A percentile compares a stretch with the other conserved stretches of the same genome.
Conservation (phyloP, 257 asterid species). For the Solanum appendiculatum region DNA sequence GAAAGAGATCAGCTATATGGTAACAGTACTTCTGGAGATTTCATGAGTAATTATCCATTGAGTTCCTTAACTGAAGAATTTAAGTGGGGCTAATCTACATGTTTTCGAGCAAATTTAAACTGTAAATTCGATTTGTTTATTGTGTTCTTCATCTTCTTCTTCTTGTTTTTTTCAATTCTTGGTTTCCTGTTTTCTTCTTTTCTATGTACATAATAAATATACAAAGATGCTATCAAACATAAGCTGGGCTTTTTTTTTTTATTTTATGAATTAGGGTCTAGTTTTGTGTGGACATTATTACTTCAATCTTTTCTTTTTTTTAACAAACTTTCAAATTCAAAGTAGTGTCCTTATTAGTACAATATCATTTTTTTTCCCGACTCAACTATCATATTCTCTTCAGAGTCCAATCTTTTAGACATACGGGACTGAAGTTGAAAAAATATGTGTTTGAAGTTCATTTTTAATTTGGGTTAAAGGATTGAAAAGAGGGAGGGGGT, state of each 20-base stretch:
- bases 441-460: neutral
- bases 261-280: neutral
- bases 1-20: neutral
- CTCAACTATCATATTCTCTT: neutral
- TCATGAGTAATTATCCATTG: conserved; percentile 17
- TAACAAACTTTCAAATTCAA: neutral
- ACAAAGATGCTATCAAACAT: conserved; percentile 4
- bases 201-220: conserved; percentile 1
- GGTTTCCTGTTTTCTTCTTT: neutral
- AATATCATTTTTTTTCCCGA: neutral
- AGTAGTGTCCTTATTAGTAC: too few relatives aligned
- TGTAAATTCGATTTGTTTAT: neutral
- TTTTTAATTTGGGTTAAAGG: neutral
- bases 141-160: neutral
- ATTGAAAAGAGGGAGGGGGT: neutral
- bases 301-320: neutral
- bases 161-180: neutral
- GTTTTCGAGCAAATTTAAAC: conserved; percentile 11
- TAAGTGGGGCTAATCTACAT: conserved; percentile 8
- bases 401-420: neutral
- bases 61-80: conserved; percentile 33
- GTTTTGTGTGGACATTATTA: neutral
- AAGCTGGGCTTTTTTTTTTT: neutral
- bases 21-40: conserved; percentile 6
- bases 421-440: neutral